These are phyloP conservation scores for Ogataea methylovora DNA, from an alignment of 805 yeast species.

Conservation along the genomic window DNA sequence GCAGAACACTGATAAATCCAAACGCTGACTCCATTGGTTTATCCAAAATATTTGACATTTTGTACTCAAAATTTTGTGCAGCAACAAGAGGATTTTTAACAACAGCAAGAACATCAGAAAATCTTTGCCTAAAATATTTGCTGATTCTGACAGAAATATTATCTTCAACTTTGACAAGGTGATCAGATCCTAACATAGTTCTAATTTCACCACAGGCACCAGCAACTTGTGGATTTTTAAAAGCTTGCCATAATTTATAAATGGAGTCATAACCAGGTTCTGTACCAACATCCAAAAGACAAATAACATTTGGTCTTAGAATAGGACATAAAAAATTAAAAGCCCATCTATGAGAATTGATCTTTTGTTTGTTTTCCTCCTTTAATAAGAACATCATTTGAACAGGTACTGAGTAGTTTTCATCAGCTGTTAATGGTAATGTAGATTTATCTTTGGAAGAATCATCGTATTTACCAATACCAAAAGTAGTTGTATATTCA, in stretches of 20 bases:
- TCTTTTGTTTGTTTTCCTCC: slow-evolving; percentile 83
- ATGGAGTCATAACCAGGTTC: slow-evolving; percentile 82
- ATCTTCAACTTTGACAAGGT: slow-evolving; percentile 24
- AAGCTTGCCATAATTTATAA: slow-evolving; percentile 84
- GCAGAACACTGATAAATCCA: slow-evolving; percentile 89
- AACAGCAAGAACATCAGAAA: slow-evolving; percentile 31
- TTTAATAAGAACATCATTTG: slow-evolving; percentile 84
- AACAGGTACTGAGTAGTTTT: slow-evolving; percentile 51
- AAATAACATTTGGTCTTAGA: slow-evolving; percentile 73
- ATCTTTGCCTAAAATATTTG: slow-evolving; percentile 39
- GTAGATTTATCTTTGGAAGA: slow-evolving; percentile 51
- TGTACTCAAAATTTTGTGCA: slow-evolving; percentile 94
- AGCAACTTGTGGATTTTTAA: slow-evolving; percentile 73
- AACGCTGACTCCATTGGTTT: slow-evolving; percentile 92
- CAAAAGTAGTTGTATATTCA: slow-evolving; percentile 88
- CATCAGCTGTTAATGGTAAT: slow-evolving; percentile 59
- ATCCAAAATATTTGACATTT: slow-evolving; percentile 88
- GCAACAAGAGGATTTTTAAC: slow-evolving; percentile 81
- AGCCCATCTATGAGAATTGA: slow-evolving; percentile 95
- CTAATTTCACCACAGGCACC: slow-evolving; percentile 98
- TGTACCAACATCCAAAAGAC: slow-evolving; percentile 89
- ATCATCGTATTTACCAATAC: slow-evolving; percentile 39
- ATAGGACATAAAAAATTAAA: slow-evolving; percentile 84
- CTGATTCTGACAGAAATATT: slow-evolving; percentile 14
- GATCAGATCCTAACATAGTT: slow-evolving; percentile 42